Evolutionary conservation across 2,329 filamentous ascomycete genomes (phyloP).

Genomic region (Ceratocystis cacaofunesta): DNA sequence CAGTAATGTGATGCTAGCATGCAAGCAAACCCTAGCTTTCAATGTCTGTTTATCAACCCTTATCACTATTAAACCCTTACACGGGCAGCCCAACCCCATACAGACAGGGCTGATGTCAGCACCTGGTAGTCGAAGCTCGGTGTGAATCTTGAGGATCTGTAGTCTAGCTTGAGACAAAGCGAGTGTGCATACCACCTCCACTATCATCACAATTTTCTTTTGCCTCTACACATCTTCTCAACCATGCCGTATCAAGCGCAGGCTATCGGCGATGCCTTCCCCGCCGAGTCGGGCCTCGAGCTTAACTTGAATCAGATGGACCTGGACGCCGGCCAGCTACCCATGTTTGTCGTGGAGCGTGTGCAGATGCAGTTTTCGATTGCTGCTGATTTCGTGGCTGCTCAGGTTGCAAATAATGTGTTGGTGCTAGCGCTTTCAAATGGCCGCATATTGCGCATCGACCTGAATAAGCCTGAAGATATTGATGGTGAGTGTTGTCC

Average conservation of each 20-base stretch:
- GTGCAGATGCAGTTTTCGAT: conserved; percentile 91
- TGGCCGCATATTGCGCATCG: conserved; percentile 82
- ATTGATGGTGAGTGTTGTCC: conserved; percentile 55
- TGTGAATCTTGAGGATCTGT: not conserved
- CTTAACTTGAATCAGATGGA: conserved; percentile 32
- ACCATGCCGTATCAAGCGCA: conserved; percentile 52
- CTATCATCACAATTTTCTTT: not conserved
- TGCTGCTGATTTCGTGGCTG: conserved; percentile 87
- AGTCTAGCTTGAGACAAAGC: not conserved
- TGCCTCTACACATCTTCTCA: conserved; percentile 2
- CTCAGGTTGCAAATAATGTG: conserved; percentile 95
- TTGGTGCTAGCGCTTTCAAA: conserved; percentile 84
- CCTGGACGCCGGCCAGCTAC: conserved; percentile 46
- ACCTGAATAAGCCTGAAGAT: conserved; percentile 82
- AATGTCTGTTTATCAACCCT: not conserved
- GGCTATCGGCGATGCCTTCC: conserved; percentile 49
- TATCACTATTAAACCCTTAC: not conserved
- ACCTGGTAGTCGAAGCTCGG: not conserved
- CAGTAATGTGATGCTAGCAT: not conserved
- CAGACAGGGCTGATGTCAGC: not conserved
- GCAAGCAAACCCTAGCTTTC: not conserved
- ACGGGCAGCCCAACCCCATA: not conserved
- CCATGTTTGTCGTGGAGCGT: conserved; percentile 87
- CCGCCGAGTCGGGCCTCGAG: conserved; percentile 44
- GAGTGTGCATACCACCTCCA: not conserved